These are phyloP conservation scores for Trichoderma sp. DNA, from an alignment of 2,329 filamentous ascomycete species.

Conservation along the genomic window DNA sequence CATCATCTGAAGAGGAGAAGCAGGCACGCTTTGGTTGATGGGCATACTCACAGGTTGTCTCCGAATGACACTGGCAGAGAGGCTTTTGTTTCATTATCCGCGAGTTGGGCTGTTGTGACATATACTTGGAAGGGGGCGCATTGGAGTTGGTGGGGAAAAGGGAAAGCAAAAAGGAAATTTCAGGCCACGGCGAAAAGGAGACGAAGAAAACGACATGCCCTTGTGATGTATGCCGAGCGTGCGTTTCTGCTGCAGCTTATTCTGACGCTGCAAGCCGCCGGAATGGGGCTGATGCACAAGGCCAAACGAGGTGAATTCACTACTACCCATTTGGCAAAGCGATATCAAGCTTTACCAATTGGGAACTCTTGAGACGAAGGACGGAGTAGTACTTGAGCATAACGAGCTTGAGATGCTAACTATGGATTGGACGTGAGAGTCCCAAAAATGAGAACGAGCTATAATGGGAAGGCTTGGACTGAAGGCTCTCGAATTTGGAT, in stretches of 20 bases:
- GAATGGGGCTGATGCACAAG: neutral
- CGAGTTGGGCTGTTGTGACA: neutral
- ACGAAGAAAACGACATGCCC: neutral
- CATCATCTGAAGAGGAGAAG: constrained; percentile 47
- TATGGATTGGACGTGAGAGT: neutral
- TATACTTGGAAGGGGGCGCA: neutral
- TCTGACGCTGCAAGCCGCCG: neutral
- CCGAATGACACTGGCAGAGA: neutral
- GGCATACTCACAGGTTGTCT: neutral
- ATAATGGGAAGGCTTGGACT: neutral
- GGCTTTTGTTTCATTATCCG: neutral
- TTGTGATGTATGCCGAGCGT: neutral
- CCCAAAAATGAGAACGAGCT: neutral
- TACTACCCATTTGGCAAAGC: neutral
- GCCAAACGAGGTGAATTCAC: neutral
- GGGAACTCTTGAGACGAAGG: neutral
- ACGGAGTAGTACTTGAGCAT: neutral
- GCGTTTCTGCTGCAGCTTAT: neutral
- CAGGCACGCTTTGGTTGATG: neutral
- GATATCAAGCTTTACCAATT: neutral
- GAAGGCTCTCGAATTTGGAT: neutral
- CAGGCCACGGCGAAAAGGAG: neutral
- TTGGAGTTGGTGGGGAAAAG: constrained; percentile 2
- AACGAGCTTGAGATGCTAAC: neutral
- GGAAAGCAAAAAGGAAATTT: neutral